Base-by-base conservation (phyloP, 768 basidiomycete genomes). In the Lenzites betulinus region DNA sequence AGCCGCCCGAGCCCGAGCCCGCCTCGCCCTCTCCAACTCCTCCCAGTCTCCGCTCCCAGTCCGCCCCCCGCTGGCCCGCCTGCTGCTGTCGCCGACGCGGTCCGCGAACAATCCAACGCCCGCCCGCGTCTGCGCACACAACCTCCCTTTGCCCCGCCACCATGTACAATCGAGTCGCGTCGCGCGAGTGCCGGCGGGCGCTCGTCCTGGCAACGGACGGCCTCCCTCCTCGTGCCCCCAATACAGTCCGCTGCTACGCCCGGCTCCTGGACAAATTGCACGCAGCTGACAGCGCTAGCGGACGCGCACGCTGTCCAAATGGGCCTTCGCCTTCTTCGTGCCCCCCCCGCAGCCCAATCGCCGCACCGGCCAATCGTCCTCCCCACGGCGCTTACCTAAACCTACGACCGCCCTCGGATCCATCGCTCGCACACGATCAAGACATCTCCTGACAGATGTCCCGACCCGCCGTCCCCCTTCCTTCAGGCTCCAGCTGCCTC, bases 331-430 rank as follows among this genome's bases (percentile, higher is more conserved):
- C 44, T 60, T 60, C 59, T 54, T n/a, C 42, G 51, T 44, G 2
- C 38, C 25, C 28, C 47, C 46, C 39, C 38, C 59, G 38, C 59
- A 54, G 54, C 41, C 18, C 59, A 46, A 55, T 52, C 60, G 60
- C 54, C 60, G 55, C 54, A 49, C 41, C 59, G 49, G 41, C 57
- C 43, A 62, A 56, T 61, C 58, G 51, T 55, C 44, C 62, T 38
- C 28, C 55, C 50, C 48, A 56, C 47, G 48, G 66, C 65, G 65
- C 65, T 67, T 67, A 67, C 63, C 63, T 67, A 64, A 67, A 57
- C 51, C 60, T 63, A 60, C 66, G 63, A 59, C 60, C 57, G 33
- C 60, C 25, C 61, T 63, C 62, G 62, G 62, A 63, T 59, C 62
- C 62, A 63, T 63, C 61, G 51, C 55, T 57, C 54, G 60, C 42